Evolutionary conservation across 1,139 yeast genomes (phyloP).

Genomic region (Hansenula sp.): DNA sequence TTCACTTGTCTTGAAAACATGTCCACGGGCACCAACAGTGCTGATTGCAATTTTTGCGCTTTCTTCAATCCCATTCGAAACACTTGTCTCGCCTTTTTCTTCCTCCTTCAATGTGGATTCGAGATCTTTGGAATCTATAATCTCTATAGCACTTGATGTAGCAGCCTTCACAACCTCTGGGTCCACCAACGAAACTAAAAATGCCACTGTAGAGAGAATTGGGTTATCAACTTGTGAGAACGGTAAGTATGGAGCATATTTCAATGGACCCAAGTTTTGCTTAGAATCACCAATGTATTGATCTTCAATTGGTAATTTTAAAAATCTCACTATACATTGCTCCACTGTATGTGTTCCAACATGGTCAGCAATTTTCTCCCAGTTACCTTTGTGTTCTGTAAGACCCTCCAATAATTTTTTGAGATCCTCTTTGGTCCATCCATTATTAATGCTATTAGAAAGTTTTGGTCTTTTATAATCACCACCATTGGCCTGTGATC

Average conservation of each 20-base stretch:
- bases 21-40: constrained; percentile 76
- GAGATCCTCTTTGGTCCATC: constrained; percentile 66
- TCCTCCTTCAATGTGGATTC: constrained; percentile 15
- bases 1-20: constrained; percentile 76
- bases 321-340: constrained; percentile 75
- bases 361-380: constrained; percentile 69
- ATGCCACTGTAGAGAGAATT: constrained; percentile 83
- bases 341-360: constrained; percentile 71
- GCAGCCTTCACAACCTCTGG: constrained; percentile 86
- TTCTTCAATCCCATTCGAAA: constrained; percentile 27
- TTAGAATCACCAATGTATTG: constrained; percentile 48
- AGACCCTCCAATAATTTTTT: constrained; percentile 59
- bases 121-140: constrained; percentile 43
- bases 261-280: constrained; percentile 64
- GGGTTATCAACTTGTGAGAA: constrained; percentile 88
- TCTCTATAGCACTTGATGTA: constrained; percentile 58
- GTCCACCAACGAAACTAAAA: constrained; percentile 82
- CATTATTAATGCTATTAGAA: constrained; percentile 34
- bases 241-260: constrained; percentile 80
- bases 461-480: constrained; percentile 39
- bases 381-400: constrained; percentile 57
- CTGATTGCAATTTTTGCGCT: constrained; percentile 59
- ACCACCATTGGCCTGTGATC: constrained; percentile 5
- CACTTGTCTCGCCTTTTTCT: constrained; percentile 14
- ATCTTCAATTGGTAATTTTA: constrained; percentile 82